phyloP scores from a whole-genome alignment of 768 basidiomycete genomes.

The Collybia nuda region DNA sequence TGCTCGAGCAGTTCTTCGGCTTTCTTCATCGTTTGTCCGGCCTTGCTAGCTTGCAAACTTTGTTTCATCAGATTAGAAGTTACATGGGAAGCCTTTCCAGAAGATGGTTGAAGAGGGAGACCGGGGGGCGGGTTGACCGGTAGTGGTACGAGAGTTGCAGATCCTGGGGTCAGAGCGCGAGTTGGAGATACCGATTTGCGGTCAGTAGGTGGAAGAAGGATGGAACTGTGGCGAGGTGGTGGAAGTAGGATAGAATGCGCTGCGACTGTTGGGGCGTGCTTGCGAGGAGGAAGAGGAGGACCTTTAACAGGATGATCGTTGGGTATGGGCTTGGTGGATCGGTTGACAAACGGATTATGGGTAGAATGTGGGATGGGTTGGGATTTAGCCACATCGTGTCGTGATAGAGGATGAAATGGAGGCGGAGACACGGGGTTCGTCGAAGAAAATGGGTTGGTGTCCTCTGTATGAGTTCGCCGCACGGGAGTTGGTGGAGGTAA shows the following conservation, averaged over 20 bases:
- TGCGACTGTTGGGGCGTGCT: conserved; percentile 30
- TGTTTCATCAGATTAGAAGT: conserved; percentile 72
- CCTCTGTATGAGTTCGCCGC: not conserved
- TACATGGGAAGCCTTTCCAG: conserved; percentile 46
- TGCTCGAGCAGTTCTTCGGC: conserved; percentile 68
- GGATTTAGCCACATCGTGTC: conserved; percentile 1
- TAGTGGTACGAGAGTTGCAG: conserved; percentile 9
- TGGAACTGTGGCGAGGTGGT: conserved; percentile 38
- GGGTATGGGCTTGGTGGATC: conserved; percentile 16
- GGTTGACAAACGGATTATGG: conserved; percentile 40
- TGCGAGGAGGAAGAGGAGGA: conserved; percentile 56
- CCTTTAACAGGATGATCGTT: conserved; percentile 17
- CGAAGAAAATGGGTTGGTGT: conserved; percentile 8
- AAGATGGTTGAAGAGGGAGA: conserved; percentile 17
- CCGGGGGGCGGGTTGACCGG: conserved; percentile 7
- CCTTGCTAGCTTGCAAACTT: conserved; percentile 71
- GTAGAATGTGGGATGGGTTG: conserved; percentile 16
- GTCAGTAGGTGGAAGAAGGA: conserved; percentile 13
- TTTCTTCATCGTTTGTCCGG: conserved; percentile 67
- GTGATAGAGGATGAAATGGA: conserved; percentile 18
- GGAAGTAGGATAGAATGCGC: conserved; percentile 19
- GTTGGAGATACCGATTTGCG: conserved; percentile 18
- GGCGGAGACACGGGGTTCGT: conserved; percentile 5
- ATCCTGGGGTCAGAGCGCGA: conserved; percentile 9
- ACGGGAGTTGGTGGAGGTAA: conserved; percentile 1